A percentile compares a stretch with the other conserved stretches of the same genome.
These are phyloP conservation scores for Spirogloea muscicola DNA, from an alignment of 139 green algal genomes.

Conservation along the genomic window DNA sequence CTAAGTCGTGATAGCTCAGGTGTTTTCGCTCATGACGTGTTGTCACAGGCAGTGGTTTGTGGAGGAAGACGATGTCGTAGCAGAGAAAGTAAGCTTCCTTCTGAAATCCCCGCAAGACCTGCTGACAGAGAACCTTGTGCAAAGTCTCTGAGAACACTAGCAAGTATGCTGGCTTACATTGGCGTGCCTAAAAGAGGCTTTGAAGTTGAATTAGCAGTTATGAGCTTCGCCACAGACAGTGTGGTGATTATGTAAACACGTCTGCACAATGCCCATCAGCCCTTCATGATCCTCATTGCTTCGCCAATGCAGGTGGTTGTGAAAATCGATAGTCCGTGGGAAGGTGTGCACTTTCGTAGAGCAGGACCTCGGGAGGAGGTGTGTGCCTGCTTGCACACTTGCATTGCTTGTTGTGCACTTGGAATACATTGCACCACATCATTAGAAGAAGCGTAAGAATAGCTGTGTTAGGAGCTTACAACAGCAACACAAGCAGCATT, in stretches of 20 bases:
- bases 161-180: no score
- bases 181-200: not conserved
- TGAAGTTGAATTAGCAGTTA: not conserved
- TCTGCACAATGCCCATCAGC: not conserved
- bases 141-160: no score
- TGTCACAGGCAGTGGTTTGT: conserved; percentile 12
- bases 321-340: not conserved
- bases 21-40: no score
- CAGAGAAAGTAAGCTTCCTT: conserved; percentile 11
- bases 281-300: not conserved
- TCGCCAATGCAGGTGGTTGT: not conserved
- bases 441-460: not conserved
- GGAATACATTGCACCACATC: not conserved
- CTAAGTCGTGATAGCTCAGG: no score
- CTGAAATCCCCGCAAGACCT: no score
- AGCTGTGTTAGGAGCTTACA: no score
- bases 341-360: conserved; percentile 7
- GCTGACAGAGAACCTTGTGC: not conserved
- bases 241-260: not conserved
- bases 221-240: not conserved
- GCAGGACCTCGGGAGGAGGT: conserved; percentile 20
- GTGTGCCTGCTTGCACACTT: no score
- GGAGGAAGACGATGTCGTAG: conserved; percentile 6
- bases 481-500: no score
- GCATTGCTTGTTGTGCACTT: not conserved